phyloP scores from a whole-genome alignment of 257 asterid species.

The Datura wrightii region DNA sequence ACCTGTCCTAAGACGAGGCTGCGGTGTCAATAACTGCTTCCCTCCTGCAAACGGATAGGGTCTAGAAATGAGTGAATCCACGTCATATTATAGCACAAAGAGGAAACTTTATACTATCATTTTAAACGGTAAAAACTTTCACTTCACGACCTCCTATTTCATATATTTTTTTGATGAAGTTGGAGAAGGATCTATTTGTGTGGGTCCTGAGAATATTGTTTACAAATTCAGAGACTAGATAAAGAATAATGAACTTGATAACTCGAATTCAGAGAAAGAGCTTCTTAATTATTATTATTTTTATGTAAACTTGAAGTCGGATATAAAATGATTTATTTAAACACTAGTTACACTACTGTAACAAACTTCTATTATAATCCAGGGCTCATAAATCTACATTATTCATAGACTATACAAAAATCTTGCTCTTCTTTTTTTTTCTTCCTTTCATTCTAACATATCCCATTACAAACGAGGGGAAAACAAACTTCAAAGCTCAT shows the following conservation, averaged over 20 bases:
- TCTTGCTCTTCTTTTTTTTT: background rate
- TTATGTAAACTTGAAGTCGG: background rate
- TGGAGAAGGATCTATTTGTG: background rate
- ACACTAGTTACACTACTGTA: background rate
- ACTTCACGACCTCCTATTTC: background rate
- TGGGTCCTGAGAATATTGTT: background rate
- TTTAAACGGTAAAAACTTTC: background rate
- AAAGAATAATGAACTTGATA: background rate
- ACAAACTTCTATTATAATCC: background rate
- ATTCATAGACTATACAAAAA: background rate
- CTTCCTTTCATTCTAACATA: background rate
- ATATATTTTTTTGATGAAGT: background rate
- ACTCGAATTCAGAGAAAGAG: background rate
- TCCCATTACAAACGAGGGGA: background rate
- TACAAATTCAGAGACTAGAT: background rate
- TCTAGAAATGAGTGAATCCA: background rate
- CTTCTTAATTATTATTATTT: background rate
- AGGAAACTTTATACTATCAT: background rate
- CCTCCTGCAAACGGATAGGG: conserved; percentile 56
- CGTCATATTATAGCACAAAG: background rate
- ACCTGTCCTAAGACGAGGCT: conserved; percentile 94
- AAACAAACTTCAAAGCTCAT: background rate
- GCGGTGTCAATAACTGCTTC: conserved; percentile 85
- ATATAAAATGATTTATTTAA: background rate
- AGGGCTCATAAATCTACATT: background rate